These are phyloP conservation scores for Ogataea zsoltii DNA, from an alignment of 805 yeast genomes.

Conservation along the genomic window DNA sequence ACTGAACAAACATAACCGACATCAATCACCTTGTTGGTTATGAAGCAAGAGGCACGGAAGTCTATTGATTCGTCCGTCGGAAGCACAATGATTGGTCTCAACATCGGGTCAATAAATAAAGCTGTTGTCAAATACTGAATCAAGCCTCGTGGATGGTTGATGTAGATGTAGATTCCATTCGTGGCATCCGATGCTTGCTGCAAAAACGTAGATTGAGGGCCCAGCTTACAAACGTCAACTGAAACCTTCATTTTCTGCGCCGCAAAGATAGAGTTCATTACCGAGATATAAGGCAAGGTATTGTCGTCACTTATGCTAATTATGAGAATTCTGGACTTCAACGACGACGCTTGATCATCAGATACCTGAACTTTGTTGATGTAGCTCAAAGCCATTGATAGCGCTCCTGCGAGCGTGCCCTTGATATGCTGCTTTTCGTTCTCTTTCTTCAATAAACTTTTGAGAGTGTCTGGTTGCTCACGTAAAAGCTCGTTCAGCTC, in stretches of 20 bases:
- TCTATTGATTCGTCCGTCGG: constrained; percentile 88
- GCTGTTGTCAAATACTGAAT: constrained; percentile 83
- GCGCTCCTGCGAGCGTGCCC: constrained; percentile 69
- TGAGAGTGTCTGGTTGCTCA: constrained; percentile 29
- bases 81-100: constrained; percentile 71
- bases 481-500: constrained; percentile 52
- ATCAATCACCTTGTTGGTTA: constrained; percentile 88
- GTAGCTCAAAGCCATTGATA: constrained; percentile 79
- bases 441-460: constrained; percentile 21
- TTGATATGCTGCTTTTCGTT: constrained; percentile 34
- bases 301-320: constrained; percentile 71
- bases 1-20: constrained; percentile 95
- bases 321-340: constrained; percentile 67
- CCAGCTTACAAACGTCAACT: constrained; percentile 86
- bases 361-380: constrained; percentile 65
- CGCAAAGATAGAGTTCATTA: constrained; percentile 94
- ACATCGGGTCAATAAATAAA: constrained; percentile 80
- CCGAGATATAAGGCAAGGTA: constrained; percentile 81
- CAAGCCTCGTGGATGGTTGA: constrained; percentile 70
- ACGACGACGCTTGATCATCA: constrained; percentile 41
- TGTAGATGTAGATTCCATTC: constrained; percentile 77
- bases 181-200: constrained; percentile 98
- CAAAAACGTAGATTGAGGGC: constrained; percentile 70
- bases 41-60: constrained; percentile 91
- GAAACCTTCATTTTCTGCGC: constrained; percentile 91